Evolutionary conservation across 352 stramenopile genomes (phyloP), one percentile per base, ranked within the genome.

Genomic region (Pythium pyrilobum): DNA sequence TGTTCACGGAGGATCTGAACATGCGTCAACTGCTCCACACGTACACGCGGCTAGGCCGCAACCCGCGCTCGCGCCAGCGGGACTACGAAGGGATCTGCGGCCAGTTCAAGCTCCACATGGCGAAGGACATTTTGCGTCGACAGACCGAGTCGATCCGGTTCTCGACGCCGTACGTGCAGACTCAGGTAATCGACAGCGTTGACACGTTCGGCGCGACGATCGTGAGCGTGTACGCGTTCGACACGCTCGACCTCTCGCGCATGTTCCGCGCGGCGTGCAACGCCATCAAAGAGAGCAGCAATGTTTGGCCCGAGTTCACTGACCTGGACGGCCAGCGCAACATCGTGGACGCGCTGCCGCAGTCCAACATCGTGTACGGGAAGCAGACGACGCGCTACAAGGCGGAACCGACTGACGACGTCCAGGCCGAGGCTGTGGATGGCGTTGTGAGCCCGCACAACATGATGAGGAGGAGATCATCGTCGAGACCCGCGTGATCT

Each of bases 21-120:
- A 72, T 84, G 69, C 54, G 59, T 24, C 67, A 69, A 25, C 38
- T 84, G 21, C 41, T 87, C 16, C 73, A 87, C 46, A 85, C 71
- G 7, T 84, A 74, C 62, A 85, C 73, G n/a, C 65, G 56, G 5
- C 32, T 85, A n/a, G 68, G 70, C 15, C 62, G 38, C 32, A 71
- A 67, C 29, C 27, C 53, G n/a, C 64, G 61, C 12, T 59, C 67
- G n/a, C 70, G 74, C 9, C 41, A 41, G 25, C 72, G 72, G 12
- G 74, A 85, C 57, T 77, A 71, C 53, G 52, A 80, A 21, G 44
- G 51, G 20, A 64, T 81, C 18, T 82, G 74, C 49, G 60, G 41
- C 10, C 64, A 71, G 43, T 66, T 60, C 0, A 85, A 85, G 58
- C 54, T 80, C 0, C 66, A 83, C 7, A 61, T 85, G 56, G 74